Conservation (phyloP, 1,139 yeast species). For the Candida sojae region DNA sequence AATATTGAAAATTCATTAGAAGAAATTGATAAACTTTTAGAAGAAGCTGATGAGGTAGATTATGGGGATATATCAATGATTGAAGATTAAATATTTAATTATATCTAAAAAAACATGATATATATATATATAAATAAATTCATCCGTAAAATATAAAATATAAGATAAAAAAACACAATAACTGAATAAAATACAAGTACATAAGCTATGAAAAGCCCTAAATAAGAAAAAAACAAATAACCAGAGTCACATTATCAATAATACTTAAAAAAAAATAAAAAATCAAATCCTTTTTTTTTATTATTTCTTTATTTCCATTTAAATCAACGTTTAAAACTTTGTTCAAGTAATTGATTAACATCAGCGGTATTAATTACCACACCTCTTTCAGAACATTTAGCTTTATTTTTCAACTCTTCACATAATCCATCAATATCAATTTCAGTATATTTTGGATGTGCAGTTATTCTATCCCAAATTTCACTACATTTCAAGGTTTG, state of each 20-base stretch:
- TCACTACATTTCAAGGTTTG: conserved; percentile 67
- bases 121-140: not conserved
- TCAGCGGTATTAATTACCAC: conserved; percentile 82
- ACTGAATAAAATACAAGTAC: not conserved
- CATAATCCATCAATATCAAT: conserved; percentile 93
- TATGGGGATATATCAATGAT: conserved; percentile 30
- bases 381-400: conserved; percentile 93
- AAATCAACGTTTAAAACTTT: conserved; percentile 23
- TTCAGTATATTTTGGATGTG: conserved; percentile 92
- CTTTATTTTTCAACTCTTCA: conserved; percentile 82
- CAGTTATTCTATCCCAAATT: conserved; percentile 92
- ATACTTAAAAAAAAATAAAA: not conserved
- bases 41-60: conserved; percentile 44
- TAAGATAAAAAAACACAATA: not conserved
- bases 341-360: conserved; percentile 63
- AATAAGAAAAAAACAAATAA: conserved; percentile 2
- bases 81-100: conserved; percentile 1
- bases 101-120: no score
- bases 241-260: not conserved
- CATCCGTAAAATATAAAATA: conserved; percentile 1
- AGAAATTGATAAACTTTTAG: conserved; percentile 39
- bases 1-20: conserved; percentile 24
- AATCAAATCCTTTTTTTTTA: no score
- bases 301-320: not conserved
- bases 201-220: not conserved